Evolutionary conservation across 208 protist species (phyloP).

Genomic region (Wallacemonas sp.): DNA sequence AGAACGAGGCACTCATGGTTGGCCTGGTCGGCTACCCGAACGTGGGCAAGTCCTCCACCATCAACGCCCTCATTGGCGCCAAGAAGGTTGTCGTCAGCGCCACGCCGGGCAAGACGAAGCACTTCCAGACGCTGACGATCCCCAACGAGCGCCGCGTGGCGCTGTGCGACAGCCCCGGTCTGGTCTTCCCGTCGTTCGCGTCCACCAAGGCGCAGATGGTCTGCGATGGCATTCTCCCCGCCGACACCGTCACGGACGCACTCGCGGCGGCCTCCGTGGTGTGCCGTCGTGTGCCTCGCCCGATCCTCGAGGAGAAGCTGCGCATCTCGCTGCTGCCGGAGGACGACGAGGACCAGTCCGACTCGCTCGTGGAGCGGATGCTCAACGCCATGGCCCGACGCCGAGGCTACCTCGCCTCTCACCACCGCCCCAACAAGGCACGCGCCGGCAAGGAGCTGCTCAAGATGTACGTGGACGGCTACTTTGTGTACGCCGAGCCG

Average conservation of each 20-base stretch:
- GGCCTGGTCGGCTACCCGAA: slow-evolving; percentile 98
- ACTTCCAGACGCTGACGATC: slow-evolving; percentile 97
- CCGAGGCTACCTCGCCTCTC: slow-evolving; percentile 95
- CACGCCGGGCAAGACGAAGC: slow-evolving; percentile 99
- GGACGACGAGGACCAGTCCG: slow-evolving; percentile 74
- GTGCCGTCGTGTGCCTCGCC: slow-evolving; percentile 59
- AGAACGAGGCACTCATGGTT: slow-evolving; percentile 71
- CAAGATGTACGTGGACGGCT: slow-evolving; percentile 94
- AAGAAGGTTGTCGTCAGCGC: slow-evolving; percentile 96
- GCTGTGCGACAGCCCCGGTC: slow-evolving; percentile 98
- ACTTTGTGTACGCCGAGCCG: slow-evolving; percentile 80
- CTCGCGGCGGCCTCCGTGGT: slow-evolving; percentile 64
- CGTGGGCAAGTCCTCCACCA: slow-evolving; percentile 98
- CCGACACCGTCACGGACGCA: slow-evolving; percentile 81
- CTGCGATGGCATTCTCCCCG: slow-evolving; percentile 96
- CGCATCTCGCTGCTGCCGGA: slow-evolving; percentile 56
- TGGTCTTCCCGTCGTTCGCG: slow-evolving; percentile 95
- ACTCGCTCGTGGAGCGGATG: slow-evolving; percentile 67
- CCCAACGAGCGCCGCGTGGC: slow-evolving; percentile 89
- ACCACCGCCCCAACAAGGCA: slow-evolving; percentile 92
- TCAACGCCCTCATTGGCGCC: slow-evolving; percentile 95
- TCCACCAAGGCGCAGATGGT: slow-evolving; percentile 95
- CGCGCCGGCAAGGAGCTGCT: slow-evolving; percentile 94
- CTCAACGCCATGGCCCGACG: slow-evolving; percentile 74
- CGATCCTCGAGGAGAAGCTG: slow-evolving; percentile 65